A percentile compares a stretch with the other conserved stretches of the same genome.
Evolutionary conservation across 176 grass and related monocot species (phyloP).

Genomic region (Musa beccarii): DNA sequence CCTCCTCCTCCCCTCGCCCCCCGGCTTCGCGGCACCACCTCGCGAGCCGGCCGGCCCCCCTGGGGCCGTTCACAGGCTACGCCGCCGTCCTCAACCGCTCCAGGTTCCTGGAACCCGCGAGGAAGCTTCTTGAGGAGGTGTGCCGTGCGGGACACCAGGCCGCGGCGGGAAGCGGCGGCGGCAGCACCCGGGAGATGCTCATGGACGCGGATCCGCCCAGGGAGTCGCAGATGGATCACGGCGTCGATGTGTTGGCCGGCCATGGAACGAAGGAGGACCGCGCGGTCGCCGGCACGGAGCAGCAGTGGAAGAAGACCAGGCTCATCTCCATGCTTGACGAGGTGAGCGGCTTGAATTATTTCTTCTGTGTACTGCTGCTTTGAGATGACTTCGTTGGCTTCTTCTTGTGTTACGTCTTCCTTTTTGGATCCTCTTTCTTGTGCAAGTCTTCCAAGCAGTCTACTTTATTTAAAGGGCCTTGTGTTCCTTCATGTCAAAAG

Average conservation of each 20-base stretch:
- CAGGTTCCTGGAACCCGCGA: slow-evolving; percentile 14
- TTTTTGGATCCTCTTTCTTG: background rate
- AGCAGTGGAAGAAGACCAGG: slow-evolving; percentile 10
- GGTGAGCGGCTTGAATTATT: slow-evolving; percentile 17
- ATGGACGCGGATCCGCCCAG: slow-evolving; percentile 14
- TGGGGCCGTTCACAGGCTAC: slow-evolving; percentile 19
- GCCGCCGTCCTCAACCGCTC: slow-evolving; percentile 19
- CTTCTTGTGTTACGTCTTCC: background rate
- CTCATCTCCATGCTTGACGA: slow-evolving; percentile 19
- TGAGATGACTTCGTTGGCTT: slow-evolving; percentile 4
- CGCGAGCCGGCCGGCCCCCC: background rate
- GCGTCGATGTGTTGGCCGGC: background rate
- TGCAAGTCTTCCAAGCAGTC: background rate
- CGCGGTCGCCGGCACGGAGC: background rate
- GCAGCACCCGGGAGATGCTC: background rate
- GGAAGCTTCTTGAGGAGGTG: slow-evolving; percentile 8
- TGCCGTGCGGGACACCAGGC: background rate
- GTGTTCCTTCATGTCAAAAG: slow-evolving; percentile 25
- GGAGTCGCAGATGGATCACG: slow-evolving; percentile 10
- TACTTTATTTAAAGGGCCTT: background rate
- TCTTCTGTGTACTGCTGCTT: slow-evolving; percentile 1
- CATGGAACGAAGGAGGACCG: background rate
- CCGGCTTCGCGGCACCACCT: slow-evolving; percentile 1
- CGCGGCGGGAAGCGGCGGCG: background rate
- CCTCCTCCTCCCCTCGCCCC: background rate